These are phyloP conservation scores for Eucalyptus erythrocorys DNA, from an alignment of 345 rosid genomes.

Conservation along the genomic window DNA sequence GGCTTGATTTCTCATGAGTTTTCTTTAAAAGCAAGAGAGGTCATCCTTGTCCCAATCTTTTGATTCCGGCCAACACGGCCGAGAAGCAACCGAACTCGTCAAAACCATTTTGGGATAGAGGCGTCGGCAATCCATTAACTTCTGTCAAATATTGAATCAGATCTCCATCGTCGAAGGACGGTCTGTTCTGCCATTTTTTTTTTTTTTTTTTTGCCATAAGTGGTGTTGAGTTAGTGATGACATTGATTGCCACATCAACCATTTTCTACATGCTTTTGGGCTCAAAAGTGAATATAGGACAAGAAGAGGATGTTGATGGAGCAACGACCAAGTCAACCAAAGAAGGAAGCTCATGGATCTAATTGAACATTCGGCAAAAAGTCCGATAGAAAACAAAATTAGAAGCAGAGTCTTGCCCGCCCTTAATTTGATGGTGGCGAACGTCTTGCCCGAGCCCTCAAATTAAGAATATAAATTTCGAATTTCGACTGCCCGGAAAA, in stretches of 20 bases:
- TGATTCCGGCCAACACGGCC: background rate
- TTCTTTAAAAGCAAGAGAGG: background rate
- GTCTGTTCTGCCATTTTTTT: background rate
- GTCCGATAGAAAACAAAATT: background rate
- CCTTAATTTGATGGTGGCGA: background rate
- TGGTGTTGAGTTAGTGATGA: background rate
- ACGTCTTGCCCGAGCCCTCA: background rate
- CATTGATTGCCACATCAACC: background rate
- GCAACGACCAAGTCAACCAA: background rate
- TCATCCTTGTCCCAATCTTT: background rate
- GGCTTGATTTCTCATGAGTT: background rate
- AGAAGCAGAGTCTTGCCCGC: fast-evolving
- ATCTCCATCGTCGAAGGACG: background rate
- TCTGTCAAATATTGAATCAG: background rate
- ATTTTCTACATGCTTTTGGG: background rate
- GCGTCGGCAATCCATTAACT: background rate
- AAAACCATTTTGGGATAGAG: background rate
- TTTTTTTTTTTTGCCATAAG: background rate
- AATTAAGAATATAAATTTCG: too few species aligned
- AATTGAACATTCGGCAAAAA: background rate
- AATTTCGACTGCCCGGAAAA: background rate
- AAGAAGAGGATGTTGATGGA: background rate
- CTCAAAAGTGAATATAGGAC: background rate
- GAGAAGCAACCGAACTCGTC: background rate
- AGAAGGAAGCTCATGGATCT: fast-evolving